A percentile compares a stretch with the other conserved stretches of the same genome.
Evolutionary conservation across 2,329 filamentous ascomycete genomes (phyloP).

Genomic region (Triangularia verruculosa): DNA sequence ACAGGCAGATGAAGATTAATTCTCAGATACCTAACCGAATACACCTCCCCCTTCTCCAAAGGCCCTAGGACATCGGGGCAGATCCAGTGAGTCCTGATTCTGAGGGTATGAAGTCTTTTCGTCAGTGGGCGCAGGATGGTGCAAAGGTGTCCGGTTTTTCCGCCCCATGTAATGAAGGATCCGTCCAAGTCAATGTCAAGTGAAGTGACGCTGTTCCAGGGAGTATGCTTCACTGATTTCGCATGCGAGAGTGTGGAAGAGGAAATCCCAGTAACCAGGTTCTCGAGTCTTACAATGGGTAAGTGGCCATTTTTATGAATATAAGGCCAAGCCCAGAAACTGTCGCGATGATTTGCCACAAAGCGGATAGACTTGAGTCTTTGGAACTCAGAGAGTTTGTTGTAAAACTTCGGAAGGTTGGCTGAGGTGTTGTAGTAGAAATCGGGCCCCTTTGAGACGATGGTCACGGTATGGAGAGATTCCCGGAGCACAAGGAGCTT

Average conservation of each 20-base stretch:
- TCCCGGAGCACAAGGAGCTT: slow-evolving; percentile 14
- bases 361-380: slow-evolving; percentile 19
- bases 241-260: neutral
- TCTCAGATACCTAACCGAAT: slow-evolving; percentile 16
- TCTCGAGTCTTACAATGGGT: slow-evolving; percentile 12
- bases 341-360: slow-evolving; percentile 15
- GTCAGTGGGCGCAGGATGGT: slow-evolving; percentile 13
- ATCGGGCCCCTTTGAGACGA: slow-evolving; percentile 12
- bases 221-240: neutral
- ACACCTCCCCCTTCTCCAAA: neutral
- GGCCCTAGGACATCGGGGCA: slow-evolving; percentile 17
- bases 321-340: slow-evolving; percentile 18
- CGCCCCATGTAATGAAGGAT: neutral
- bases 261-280: slow-evolving; percentile 13
- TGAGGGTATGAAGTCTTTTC: slow-evolving; percentile 8
- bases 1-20: slow-evolving; percentile 21
- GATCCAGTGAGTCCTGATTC: slow-evolving; percentile 15
- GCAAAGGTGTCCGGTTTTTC: slow-evolving; percentile 17
- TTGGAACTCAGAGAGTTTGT: slow-evolving; percentile 15
- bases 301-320: slow-evolving; percentile 12
- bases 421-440: slow-evolving; percentile 15
- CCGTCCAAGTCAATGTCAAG: slow-evolving; percentile 24
- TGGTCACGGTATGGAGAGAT: slow-evolving; percentile 16
- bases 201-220: slow-evolving; percentile 10
- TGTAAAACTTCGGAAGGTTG: slow-evolving; percentile 18